Evolutionary conservation across 1,284 basidiomycete species (phyloP).

Genomic region (Boletus mariae): DNA sequence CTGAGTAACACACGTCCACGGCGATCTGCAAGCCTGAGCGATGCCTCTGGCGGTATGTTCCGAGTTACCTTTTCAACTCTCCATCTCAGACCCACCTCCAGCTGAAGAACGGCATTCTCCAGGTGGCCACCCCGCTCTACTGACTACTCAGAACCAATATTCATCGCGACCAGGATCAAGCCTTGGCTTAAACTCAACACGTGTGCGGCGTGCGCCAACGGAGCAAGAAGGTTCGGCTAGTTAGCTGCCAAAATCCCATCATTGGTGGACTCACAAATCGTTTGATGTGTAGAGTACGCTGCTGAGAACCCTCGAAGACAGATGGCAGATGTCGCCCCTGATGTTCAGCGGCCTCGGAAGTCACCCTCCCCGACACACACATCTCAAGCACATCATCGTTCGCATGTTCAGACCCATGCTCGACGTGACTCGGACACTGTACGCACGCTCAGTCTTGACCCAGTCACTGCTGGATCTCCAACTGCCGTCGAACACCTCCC

Average conservation of each 20-base stretch:
- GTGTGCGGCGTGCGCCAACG: conserved; percentile 32
- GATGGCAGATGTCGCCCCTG: conserved; percentile 13
- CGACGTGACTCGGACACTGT: conserved; percentile 74
- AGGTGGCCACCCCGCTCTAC: conserved; percentile 29
- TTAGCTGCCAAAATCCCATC: conserved; percentile 9
- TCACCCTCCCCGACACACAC: conserved; percentile 54
- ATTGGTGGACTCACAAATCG: conserved; percentile 9
- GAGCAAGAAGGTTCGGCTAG: conserved; percentile 38
- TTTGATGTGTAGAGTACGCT: conserved; percentile 27
- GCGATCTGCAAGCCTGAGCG: conserved; percentile 67
- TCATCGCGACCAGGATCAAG: conserved; percentile 52
- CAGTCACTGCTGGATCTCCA: conserved; percentile 34
- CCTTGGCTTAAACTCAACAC: conserved; percentile 38
- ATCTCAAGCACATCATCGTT: conserved; percentile 28
- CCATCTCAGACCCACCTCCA: conserved; percentile 9
- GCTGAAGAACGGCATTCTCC: conserved; percentile 31
- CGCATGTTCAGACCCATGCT: conserved; percentile 41
- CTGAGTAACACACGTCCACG: conserved; percentile 44
- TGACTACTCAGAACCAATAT: conserved; percentile 34
- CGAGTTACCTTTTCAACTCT: conserved; percentile 4
- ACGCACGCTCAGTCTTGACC: conserved; percentile 39
- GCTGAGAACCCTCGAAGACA: conserved; percentile 18
- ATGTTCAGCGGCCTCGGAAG: conserved; percentile 38
- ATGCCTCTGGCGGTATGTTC: conserved; percentile 45
- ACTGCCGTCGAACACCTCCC: conserved; percentile 38